Conservation (phyloP, 1,284 basidiomycete species). For the Puccinia hordei region DNA sequence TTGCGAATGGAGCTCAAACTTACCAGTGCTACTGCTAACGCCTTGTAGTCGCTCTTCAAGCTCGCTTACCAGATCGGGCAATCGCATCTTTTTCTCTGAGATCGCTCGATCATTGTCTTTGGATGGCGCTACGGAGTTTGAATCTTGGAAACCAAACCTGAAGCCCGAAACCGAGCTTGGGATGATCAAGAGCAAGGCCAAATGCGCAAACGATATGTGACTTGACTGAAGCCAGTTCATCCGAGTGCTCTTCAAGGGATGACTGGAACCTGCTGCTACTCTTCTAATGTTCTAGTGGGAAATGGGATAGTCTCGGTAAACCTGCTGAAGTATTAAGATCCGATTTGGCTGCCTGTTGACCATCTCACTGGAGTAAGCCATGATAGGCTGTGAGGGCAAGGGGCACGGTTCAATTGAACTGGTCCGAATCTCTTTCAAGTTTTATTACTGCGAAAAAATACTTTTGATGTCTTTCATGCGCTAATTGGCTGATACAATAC, state of each 20-base stretch:
- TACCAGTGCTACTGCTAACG: background rate
- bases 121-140: background rate
- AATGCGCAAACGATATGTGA: background rate
- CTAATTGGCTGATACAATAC: no score
- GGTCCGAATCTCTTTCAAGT: conserved; percentile 11
- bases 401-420: background rate
- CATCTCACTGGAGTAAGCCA: background rate
- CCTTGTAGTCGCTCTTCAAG: conserved; percentile 15
- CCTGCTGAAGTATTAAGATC: background rate
- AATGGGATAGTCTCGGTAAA: background rate
- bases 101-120: background rate
- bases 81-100: background rate
- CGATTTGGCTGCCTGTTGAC: no score
- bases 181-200: background rate
- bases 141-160: conserved; percentile 28
- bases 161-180: background rate
- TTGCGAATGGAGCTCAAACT: background rate
- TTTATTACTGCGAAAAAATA: background rate
- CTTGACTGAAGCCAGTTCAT: background rate
- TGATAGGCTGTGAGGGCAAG: background rate
- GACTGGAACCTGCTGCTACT: background rate
- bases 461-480: no score
- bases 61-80: background rate
- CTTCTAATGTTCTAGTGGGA: no score
- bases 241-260: background rate